These are phyloP conservation scores for Ashbya aceris DNA, from an alignment of 1,139 yeast species.

Conservation along the genomic window DNA sequence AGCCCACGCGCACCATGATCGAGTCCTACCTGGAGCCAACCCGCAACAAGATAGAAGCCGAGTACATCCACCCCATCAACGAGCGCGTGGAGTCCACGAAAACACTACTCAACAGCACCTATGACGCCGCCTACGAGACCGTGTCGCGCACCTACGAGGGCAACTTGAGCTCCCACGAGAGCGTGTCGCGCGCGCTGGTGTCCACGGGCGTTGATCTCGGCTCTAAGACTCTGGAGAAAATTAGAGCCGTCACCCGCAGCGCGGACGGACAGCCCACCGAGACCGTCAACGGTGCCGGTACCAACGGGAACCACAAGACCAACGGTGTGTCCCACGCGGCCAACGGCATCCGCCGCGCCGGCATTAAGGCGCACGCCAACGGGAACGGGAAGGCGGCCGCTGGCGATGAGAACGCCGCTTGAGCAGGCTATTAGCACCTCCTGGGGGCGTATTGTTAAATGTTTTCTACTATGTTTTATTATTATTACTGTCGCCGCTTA, in stretches of 20 bases:
- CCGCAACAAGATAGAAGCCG: conserved; percentile 14
- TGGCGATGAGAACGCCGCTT: too few species aligned
- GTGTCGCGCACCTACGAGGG: conserved; percentile 25
- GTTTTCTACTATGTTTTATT: too few species aligned
- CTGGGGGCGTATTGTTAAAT: too few species aligned
- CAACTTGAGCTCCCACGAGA: conserved; percentile 23
- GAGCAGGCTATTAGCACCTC: too few species aligned
- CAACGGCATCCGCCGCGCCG: too few species aligned
- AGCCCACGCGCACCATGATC: conserved; percentile 13
- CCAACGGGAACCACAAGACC: too few species aligned
- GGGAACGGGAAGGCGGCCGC: too few species aligned
- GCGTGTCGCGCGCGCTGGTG: conserved; percentile 27
- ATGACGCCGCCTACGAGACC: conserved; percentile 23
- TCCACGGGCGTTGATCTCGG: conserved; percentile 28
- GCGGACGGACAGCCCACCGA: too few species aligned
- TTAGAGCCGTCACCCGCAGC: conserved; percentile 12
- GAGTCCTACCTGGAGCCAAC: conserved; percentile 19
- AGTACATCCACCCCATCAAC: conserved; percentile 13
- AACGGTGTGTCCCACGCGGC: too few species aligned
- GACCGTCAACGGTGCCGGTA: too few species aligned
- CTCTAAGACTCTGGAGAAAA: conserved; percentile 20
- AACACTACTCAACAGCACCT: conserved; percentile 11
- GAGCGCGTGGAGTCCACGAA: conserved; percentile 14
- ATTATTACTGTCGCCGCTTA: too few species aligned
- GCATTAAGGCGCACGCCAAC: too few species aligned